Evolutionary conservation across 805 yeast genomes (phyloP).

Genomic region (Cyberlindnera mississippiensis): DNA sequence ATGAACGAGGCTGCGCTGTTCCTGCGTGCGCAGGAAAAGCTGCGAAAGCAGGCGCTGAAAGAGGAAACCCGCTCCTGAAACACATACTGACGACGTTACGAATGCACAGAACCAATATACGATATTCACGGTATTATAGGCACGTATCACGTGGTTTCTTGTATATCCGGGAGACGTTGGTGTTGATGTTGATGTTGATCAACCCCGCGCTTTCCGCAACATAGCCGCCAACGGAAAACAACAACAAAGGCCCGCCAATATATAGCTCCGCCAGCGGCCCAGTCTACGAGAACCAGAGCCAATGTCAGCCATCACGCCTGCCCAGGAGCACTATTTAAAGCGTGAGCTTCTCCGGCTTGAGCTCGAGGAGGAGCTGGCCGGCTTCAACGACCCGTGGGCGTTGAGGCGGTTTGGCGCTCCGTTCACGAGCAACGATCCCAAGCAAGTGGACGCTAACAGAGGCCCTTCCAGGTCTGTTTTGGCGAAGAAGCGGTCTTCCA

Average conservation of each 20-base stretch:
- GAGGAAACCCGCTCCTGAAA: too few relatives aligned
- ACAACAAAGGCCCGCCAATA: too few relatives aligned
- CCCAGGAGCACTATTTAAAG: constrained; percentile 84
- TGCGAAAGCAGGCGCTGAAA: constrained; percentile 3
- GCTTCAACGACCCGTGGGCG: constrained; percentile 56
- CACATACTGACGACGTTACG: too few relatives aligned
- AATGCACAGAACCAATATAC: too few relatives aligned
- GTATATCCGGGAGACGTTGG: too few relatives aligned
- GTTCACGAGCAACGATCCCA: constrained; percentile 49
- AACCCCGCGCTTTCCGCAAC: neutral
- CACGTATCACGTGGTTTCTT: too few relatives aligned
- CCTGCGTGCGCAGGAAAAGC: constrained; percentile 7
- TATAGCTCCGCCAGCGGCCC: too few relatives aligned
- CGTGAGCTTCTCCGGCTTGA: constrained; percentile 68
- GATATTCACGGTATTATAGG: too few relatives aligned
- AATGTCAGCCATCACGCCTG: constrained; percentile 39
- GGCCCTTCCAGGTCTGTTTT: neutral
- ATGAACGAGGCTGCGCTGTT: constrained; percentile 19
- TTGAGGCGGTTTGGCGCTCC: constrained; percentile 76
- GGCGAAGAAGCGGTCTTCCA: neutral
- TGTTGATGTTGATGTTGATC: too few relatives aligned
- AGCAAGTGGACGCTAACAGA: neutral
- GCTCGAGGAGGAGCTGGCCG: constrained; percentile 57
- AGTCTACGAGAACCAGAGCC: neutral
- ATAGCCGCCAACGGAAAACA: neutral